These are phyloP conservation scores for Rhizopogon rudus DNA, from an alignment of 768 basidiomycete genomes.

Conservation along the genomic window DNA sequence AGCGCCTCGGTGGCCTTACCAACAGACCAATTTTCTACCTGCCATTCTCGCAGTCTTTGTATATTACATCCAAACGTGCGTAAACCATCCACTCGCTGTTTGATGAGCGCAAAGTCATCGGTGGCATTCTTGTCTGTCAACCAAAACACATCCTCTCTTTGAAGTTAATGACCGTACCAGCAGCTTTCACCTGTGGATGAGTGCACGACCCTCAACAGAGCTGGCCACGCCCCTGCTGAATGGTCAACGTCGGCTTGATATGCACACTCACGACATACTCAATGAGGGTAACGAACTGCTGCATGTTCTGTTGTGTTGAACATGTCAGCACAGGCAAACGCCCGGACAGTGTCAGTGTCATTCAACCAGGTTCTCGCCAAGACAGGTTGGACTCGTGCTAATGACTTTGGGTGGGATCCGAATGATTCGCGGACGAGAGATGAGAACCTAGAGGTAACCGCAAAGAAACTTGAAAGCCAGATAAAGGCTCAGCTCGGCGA, in stretches of 20 bases:
- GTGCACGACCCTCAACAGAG: not conserved
- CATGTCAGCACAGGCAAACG: slow-evolving; percentile 17
- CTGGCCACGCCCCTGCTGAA: slow-evolving; percentile 15
- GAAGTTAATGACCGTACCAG: slow-evolving; percentile 34
- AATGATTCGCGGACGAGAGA: slow-evolving; percentile 47
- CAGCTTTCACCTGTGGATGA: slow-evolving; percentile 3
- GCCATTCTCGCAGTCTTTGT: not conserved
- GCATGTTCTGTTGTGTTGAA: not conserved
- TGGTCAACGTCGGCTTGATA: not conserved
- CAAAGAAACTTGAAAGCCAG: slow-evolving; percentile 45
- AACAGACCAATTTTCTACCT: slow-evolving; percentile 29
- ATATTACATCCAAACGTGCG: slow-evolving; percentile 16
- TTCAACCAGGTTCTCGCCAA: slow-evolving; percentile 36
- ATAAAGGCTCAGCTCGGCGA: slow-evolving; percentile 38
- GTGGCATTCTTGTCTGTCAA: slow-evolving; percentile 41
- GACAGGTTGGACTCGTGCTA: slow-evolving; percentile 33
- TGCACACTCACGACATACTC: no score
- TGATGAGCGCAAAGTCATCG: slow-evolving; percentile 26
- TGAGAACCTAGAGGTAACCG: slow-evolving; percentile 53
- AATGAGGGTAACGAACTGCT: no score
- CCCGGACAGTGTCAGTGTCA: slow-evolving; percentile 16
- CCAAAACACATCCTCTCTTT: slow-evolving; percentile 50
- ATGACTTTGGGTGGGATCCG: slow-evolving; percentile 33
- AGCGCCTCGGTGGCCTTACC: slow-evolving; percentile 24
- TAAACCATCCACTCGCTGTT: slow-evolving; percentile 3